Evolutionary conservation across 75 land plant species (phyloP).

Genomic region (Selaginella tamariscina): DNA sequence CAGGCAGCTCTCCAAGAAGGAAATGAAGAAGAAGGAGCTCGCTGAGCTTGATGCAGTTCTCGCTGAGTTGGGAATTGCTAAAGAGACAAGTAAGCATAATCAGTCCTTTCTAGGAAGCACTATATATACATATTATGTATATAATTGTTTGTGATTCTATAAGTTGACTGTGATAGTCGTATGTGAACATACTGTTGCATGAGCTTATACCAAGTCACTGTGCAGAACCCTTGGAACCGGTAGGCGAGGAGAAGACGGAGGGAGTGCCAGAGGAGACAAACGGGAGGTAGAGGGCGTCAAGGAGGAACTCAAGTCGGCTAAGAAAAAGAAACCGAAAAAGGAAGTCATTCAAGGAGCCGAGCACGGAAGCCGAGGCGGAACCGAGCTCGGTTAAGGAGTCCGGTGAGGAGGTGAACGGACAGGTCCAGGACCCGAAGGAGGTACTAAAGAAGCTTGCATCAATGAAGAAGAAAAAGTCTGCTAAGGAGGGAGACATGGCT

Average conservation of each 20-base stretch:
- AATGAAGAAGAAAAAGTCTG: slow-evolving; percentile 71
- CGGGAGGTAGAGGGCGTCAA: background rate
- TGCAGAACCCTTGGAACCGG: background rate
- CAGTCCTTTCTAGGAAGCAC: too few species aligned
- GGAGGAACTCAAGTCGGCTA: background rate
- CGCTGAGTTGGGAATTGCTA: background rate
- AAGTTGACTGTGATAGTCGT: too few species aligned
- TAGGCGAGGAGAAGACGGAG: background rate
- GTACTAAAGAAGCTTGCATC: slow-evolving; percentile 74
- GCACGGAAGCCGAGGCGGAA: slow-evolving; percentile 24
- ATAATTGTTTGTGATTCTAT: too few species aligned
- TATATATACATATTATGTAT: too few species aligned
- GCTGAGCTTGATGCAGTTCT: slow-evolving; percentile 11
- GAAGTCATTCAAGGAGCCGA: slow-evolving; percentile 57
- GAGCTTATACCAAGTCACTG: too few species aligned
- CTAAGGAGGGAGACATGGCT: slow-evolving; percentile 77
- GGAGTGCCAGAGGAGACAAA: background rate
- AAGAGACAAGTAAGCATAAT: background rate
- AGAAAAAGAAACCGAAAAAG: slow-evolving; percentile 54
- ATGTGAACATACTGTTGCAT: too few species aligned
- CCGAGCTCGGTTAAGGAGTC: background rate
- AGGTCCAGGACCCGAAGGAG: slow-evolving; percentile 55
- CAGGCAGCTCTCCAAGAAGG: slow-evolving; percentile 11
- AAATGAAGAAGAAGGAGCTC: slow-evolving; percentile 4
- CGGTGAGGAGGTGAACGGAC: slow-evolving; percentile 28